Percentiles rank a stretch among this genome's conserved stretches.
These are phyloP conservation scores for Saccharomyces pastorianus DNA, from an alignment of 1,139 yeast genomes.

Conservation along the genomic window DNA sequence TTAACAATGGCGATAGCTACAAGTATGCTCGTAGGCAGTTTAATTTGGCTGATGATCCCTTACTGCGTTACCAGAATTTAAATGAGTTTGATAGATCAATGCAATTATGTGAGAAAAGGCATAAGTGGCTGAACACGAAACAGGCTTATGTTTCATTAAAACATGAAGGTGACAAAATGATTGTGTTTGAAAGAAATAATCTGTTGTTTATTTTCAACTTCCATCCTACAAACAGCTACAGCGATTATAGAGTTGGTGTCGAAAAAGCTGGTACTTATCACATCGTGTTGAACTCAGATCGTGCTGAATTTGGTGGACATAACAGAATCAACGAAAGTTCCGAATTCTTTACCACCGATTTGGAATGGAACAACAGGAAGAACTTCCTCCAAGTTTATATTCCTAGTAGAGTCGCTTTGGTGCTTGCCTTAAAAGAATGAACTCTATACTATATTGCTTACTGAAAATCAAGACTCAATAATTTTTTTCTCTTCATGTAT, in stretches of 20 bases:
- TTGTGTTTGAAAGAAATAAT: slow-evolving; percentile 84
- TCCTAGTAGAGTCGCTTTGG: slow-evolving; percentile 76
- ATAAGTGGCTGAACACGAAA: slow-evolving; percentile 64
- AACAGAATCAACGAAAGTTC: slow-evolving; percentile 55
- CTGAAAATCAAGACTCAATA: background rate
- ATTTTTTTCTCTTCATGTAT: background rate
- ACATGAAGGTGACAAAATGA: slow-evolving; percentile 78
- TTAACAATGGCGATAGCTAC: slow-evolving; percentile 77
- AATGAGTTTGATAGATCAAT: slow-evolving; percentile 75
- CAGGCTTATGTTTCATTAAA: slow-evolving; percentile 86
- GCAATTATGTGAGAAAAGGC: slow-evolving; percentile 66
- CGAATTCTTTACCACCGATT: slow-evolving; percentile 59
- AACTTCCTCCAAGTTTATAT: slow-evolving; percentile 76
- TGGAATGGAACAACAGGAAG: slow-evolving; percentile 70
- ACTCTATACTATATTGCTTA: background rate
- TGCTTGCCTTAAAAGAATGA: slow-evolving; percentile 29
- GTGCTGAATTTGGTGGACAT: slow-evolving; percentile 71
- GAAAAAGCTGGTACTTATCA: slow-evolving; percentile 70
- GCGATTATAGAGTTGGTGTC: slow-evolving; percentile 85
- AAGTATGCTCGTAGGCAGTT: slow-evolving; percentile 94
- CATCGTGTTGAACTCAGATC: slow-evolving; percentile 70
- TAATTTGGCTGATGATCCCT: slow-evolving; percentile 69
- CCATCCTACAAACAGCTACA: slow-evolving; percentile 73
- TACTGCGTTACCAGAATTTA: slow-evolving; percentile 70
- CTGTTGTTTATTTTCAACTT: slow-evolving; percentile 80